Evolutionary conservation across 2,329 filamentous ascomycete genomes (phyloP).

Genomic region (Colletotrichum gigasporum): DNA sequence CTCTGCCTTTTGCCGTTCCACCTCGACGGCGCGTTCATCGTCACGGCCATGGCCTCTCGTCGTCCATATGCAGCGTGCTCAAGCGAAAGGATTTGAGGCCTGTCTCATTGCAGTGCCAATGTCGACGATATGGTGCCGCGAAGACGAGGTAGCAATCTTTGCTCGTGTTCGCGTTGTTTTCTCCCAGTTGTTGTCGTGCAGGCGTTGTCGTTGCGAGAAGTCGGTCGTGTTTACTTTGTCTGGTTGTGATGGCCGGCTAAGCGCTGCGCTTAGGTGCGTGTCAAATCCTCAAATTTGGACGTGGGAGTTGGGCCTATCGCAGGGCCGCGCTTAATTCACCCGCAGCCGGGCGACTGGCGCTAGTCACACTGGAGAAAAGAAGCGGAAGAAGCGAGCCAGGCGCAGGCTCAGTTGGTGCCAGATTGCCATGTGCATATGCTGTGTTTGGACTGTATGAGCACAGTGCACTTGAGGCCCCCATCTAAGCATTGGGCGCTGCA

Average conservation of each 20-base stretch:
- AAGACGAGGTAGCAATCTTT: background rate
- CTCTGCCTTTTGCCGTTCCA: conserved; percentile 47
- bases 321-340: conserved; percentile 24
- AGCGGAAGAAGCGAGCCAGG: conserved; percentile 20
- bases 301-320: conserved; percentile 17
- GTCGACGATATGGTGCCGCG: background rate
- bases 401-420: background rate
- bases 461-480: conserved; percentile 4
- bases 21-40: conserved; percentile 25
- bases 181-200: background rate
- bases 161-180: background rate
- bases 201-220: conserved; percentile 8
- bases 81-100: conserved; percentile 19
- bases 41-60: conserved; percentile 10
- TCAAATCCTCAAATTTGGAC: conserved; percentile 11
- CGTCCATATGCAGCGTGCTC: conserved; percentile 11
- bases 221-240: conserved; percentile 30
- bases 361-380: background rate
- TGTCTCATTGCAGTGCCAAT: conserved; percentile 13
- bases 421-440: background rate
- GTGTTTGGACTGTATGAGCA: rapidly evolving
- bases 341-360: conserved; percentile 11
- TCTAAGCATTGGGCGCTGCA: background rate
- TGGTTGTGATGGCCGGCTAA: conserved; percentile 21
- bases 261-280: conserved; percentile 30